Percentiles rank a stretch among this genome's conserved stretches.
Evolutionary conservation across 2,329 filamentous ascomycete genomes (phyloP).

Genomic region (Pseudopyrenochaeta lycopersici): DNA sequence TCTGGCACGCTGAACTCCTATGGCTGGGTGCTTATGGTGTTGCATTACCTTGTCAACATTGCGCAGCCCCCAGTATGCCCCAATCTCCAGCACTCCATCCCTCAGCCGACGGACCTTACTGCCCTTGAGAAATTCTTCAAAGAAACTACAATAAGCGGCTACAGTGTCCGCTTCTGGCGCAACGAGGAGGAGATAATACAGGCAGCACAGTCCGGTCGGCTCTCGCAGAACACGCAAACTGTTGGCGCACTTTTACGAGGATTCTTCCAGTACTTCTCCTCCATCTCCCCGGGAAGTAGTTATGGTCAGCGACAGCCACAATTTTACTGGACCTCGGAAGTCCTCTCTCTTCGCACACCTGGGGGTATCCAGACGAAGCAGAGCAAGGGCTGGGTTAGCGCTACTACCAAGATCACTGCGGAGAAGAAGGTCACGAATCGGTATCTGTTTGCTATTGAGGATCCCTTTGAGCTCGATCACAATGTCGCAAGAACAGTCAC

Average conservation of each 20-base stretch:
- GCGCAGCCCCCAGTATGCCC: conserved; percentile 82
- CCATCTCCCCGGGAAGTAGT: conserved; percentile 53
- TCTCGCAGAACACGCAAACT: conserved; percentile 75
- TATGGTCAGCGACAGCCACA: conserved; percentile 54
- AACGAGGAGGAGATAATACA: conserved; percentile 74
- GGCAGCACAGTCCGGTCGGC: conserved; percentile 65
- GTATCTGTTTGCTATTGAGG: conserved; percentile 89
- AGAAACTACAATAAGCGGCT: conserved; percentile 66
- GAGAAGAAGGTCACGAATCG: conserved; percentile 77
- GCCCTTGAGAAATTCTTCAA: conserved; percentile 50
- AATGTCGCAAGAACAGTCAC: conserved; percentile 90
- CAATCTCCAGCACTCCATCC: conserved; percentile 74
- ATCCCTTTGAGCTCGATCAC: conserved; percentile 87
- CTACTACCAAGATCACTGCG: conserved; percentile 71
- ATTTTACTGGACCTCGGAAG: conserved; percentile 84
- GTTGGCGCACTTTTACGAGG: conserved; percentile 77
- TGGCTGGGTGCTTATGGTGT: conserved; percentile 89
- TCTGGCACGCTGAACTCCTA: conserved; percentile 88
- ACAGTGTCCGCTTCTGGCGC: conserved; percentile 79
- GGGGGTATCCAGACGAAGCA: conserved; percentile 77
- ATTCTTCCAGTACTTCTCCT: conserved; percentile 89
- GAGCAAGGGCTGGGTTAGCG: conserved; percentile 86
- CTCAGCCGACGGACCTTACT: conserved; percentile 17
- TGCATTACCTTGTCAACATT: conserved; percentile 89
- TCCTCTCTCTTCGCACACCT: conserved; percentile 77